phyloP scores from a whole-genome alignment of 169 alveolate genomes.

The Cryptosporidium andersoni region DNA sequence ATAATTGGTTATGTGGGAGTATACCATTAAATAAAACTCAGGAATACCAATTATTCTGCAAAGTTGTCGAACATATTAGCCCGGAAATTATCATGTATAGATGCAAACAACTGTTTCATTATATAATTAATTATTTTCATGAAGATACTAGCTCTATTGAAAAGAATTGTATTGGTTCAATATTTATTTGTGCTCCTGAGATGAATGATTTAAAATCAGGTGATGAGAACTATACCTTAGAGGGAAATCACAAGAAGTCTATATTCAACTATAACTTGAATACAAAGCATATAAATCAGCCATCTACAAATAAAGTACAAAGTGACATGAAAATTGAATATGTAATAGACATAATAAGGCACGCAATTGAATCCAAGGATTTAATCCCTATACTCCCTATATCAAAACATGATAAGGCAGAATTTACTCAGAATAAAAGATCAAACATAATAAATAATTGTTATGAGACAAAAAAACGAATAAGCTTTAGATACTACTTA shows the following conservation, averaged over 20 bases:
- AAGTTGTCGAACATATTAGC: conserved; percentile 32
- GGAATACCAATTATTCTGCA: conserved; percentile 63
- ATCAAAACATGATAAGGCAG: too few relatives aligned
- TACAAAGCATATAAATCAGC: too few relatives aligned
- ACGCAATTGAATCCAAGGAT: too few relatives aligned
- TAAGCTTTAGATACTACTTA: too few relatives aligned
- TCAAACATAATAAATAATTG: too few relatives aligned
- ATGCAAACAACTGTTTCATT: conserved; percentile 27
- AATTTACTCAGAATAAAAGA: too few relatives aligned
- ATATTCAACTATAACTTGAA: not conserved
- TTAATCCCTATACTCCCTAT: too few relatives aligned
- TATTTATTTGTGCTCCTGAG: conserved; percentile 34
- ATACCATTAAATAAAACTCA: conserved; percentile 59
- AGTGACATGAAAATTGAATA: too few relatives aligned
- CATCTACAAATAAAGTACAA: too few relatives aligned
- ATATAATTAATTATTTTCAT: conserved; percentile 27
- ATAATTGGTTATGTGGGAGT: conserved; percentile 64
- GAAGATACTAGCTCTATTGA: not conserved
- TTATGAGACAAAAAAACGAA: too few relatives aligned
- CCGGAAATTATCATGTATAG: conserved; percentile 28
- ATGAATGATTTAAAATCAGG: not conserved
- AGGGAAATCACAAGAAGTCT: conserved; percentile 6
- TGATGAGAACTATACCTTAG: not conserved
- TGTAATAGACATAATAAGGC: too few relatives aligned
- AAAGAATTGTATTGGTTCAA: not conserved